Conservation (phyloP, 169 alveolate species). For the Condylostoma magnum region DNA sequence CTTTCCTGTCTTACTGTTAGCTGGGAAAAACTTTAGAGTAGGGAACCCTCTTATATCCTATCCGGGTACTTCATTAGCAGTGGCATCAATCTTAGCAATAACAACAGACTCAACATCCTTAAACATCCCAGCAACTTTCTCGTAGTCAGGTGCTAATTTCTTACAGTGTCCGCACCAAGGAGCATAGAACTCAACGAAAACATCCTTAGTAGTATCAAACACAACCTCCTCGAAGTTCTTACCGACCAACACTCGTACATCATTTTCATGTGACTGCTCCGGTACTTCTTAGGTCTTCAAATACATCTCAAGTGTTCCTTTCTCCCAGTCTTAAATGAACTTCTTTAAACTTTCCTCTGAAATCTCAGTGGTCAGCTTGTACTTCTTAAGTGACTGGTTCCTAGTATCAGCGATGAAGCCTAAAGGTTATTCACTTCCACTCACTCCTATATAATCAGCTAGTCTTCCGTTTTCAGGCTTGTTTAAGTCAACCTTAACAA, state of each 20-base stretch:
- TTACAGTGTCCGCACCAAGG: constrained; percentile 82
- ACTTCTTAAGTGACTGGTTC: neutral
- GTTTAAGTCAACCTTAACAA: constrained; percentile 1
- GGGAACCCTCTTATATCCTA: constrained; percentile 66
- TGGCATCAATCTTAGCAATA: constrained; percentile 70
- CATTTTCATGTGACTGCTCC: constrained; percentile 31
- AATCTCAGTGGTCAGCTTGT: neutral
- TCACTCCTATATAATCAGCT: constrained; percentile 21
- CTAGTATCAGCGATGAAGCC: neutral
- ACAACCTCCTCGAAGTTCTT: constrained; percentile 49
- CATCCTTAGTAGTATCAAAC: constrained; percentile 50
- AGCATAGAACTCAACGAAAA: constrained; percentile 75
- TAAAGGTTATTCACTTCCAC: constrained; percentile 2
- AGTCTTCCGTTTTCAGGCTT: neutral
- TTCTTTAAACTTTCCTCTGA: neutral
- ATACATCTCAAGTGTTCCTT: neutral
- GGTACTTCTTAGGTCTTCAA: constrained; percentile 50
- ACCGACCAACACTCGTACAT: constrained; percentile 36
- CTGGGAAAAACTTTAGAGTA: constrained; percentile 60
- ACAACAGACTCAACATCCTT: constrained; percentile 40
- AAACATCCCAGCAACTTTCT: constrained; percentile 57
- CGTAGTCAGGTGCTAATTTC: constrained; percentile 60
- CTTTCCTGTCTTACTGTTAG: constrained; percentile 29
- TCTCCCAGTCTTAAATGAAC: neutral
- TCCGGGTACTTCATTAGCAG: constrained; percentile 61